Evolutionary conservation across 1,284 basidiomycete genomes (phyloP), one percentile per base, ranked within the genome.

Genomic region (Boletus semigastroideus): DNA sequence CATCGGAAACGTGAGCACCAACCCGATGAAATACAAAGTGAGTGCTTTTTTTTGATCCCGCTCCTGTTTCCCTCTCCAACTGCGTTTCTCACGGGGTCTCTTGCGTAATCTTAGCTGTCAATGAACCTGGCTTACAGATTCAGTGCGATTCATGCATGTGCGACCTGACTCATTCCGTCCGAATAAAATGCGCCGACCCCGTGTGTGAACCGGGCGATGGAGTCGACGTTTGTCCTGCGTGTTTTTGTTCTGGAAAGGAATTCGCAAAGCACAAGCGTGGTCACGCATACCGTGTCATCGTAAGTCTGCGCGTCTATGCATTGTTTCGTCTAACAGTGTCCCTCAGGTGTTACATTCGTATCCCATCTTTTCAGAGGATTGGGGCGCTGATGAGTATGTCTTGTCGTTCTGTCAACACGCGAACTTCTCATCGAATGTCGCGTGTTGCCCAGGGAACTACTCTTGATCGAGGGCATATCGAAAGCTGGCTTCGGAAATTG

Each of bases 351-450:
- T 97, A 63, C 92, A 96, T 67, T 93, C 94, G 9, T 94, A 96
- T 69, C 96, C 96, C 5, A 97, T 99, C 64, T 97, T 98, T 64
- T 83, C 86, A 13, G 86, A 90, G 55, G 94, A 97, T 67, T 99
- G 96, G 96, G 96, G 95, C 33, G 97, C 95, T 10, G 96, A 99
- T 72, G 96, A 99, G 88, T 92, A 64, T 70, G 84, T 74, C 27
- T 7, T 44, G 20, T 22, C 42, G 53, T 38, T 40, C 36, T 17
- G 6, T 2, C 47, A 22, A 46, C 45, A n/a, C 36, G 22, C 19
- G 22, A 25, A 31, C 25, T 40, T 12, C 12, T 8, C 10, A 33
- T 45, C 22, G n/a, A 44, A 43, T 38, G 9, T 46, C 39, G 42
- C 52, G 55, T 41, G 25, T 30, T 36, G 47, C 12, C 25, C 56